These are phyloP conservation scores for Huiozyma sinensis DNA, from an alignment of 805 yeast genomes.

Conservation along the genomic window DNA sequence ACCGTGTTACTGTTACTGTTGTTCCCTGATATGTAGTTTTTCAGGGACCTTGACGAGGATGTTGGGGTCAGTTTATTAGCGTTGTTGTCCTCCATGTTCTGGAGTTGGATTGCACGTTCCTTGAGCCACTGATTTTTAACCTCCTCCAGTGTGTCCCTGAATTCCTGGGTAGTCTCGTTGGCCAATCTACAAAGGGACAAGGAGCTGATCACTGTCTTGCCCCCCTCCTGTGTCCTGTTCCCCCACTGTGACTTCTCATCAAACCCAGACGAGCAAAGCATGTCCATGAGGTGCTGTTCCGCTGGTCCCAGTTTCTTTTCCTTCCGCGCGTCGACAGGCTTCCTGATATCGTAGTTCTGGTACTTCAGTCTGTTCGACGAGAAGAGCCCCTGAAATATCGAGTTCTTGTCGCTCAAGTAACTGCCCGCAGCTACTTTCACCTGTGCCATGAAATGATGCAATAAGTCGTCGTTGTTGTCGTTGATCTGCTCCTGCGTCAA, in stretches of 20 bases:
- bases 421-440: constrained; percentile 69
- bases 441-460: constrained; percentile 42
- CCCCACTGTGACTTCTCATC: constrained; percentile 68
- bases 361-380: constrained; percentile 26
- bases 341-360: constrained; percentile 34
- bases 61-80: constrained; percentile 8
- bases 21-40: constrained; percentile 2
- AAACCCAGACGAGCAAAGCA: constrained; percentile 89
- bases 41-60: constrained; percentile 2
- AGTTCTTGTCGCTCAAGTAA: constrained; percentile 41
- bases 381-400: constrained; percentile 67
- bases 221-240: constrained; percentile 75
- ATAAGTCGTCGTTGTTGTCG: constrained; percentile 31
- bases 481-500: constrained; percentile 32
- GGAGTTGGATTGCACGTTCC: constrained; percentile 6
- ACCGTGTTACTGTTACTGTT: constrained; percentile 2
- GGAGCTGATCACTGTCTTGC: constrained; percentile 77
- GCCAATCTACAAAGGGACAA: constrained; percentile 34
- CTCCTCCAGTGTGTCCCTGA: constrained; percentile 17
- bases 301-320: constrained; percentile 67
- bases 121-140: constrained; percentile 14
- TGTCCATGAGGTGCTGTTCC: constrained; percentile 86
- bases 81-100: neutral
- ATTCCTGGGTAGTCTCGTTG: constrained; percentile 31
- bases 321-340: constrained; percentile 13